These are phyloP conservation scores for Jamesozyma spencerorum DNA, from an alignment of 805 yeast genomes.

Conservation along the genomic window DNA sequence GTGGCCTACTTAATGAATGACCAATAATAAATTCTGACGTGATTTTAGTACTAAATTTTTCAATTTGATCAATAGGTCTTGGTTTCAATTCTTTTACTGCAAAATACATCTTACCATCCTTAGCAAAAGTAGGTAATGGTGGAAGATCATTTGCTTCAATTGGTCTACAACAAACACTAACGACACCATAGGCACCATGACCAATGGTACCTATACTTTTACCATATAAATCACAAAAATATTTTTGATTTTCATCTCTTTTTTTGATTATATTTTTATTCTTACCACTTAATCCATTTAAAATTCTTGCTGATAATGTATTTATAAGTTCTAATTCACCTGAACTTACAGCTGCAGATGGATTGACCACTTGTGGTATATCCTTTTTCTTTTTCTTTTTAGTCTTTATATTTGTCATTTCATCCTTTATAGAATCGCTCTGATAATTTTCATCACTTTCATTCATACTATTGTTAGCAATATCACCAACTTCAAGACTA, in stretches of 20 bases:
- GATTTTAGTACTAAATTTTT: constrained; percentile 83
- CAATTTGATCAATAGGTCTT: constrained; percentile 77
- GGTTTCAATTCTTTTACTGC: constrained; percentile 80
- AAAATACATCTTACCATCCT: constrained; percentile 60
- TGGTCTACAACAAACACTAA: constrained; percentile 64
- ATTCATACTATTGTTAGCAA: not conserved
- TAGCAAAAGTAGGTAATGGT: constrained; percentile 54
- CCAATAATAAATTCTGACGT: constrained; percentile 85
- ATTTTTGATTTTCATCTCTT: not conserved
- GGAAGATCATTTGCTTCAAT: constrained; percentile 5
- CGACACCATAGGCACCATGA: constrained; percentile 96
- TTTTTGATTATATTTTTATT: constrained; percentile 19
- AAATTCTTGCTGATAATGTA: constrained; percentile 40
- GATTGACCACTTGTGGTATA: constrained; percentile 19
- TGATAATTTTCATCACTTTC: not conserved
- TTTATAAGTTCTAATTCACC: constrained; percentile 42
- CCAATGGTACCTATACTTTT: constrained; percentile 54
- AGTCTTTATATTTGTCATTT: not conserved
- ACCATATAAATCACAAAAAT: constrained; percentile 40
- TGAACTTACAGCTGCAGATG: constrained; percentile 41
- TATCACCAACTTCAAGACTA: not conserved
- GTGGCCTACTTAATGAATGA: constrained; percentile 49
- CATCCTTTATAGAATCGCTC: not conserved
- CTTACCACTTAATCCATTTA: constrained; percentile 26
- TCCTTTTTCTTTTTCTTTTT: constrained; percentile 1